phyloP scores from a whole-genome alignment of 352 stramenopile species.

The Saprolegnia diclina region DNA sequence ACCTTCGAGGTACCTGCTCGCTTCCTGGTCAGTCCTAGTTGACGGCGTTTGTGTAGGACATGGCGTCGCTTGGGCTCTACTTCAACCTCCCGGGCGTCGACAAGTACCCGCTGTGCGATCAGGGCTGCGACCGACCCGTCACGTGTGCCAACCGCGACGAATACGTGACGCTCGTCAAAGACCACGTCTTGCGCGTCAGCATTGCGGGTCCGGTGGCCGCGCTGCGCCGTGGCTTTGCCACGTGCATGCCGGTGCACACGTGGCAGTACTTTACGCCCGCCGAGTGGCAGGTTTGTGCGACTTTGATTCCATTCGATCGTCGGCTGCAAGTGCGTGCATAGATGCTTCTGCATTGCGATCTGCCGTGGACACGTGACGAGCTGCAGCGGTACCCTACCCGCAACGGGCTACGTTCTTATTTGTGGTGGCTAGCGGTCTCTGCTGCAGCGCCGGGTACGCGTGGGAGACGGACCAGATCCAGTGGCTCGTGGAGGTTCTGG shows the following conservation, averaged over 20 bases:
- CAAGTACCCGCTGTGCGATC: neutral
- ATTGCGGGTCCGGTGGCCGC: neutral
- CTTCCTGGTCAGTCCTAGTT: too few species aligned
- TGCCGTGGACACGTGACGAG: neutral
- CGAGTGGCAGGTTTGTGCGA: neutral
- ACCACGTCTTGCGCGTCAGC: neutral
- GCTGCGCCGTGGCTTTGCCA: neutral
- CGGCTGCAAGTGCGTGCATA: neutral
- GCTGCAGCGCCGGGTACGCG: conserved; percentile 32
- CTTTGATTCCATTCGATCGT: neutral
- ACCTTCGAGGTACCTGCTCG: too few species aligned
- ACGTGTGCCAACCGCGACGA: neutral
- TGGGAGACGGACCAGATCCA: conserved; percentile 22
- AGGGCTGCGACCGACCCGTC: neutral
- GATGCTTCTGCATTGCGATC: neutral
- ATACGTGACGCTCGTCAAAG: neutral
- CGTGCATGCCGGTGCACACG: neutral
- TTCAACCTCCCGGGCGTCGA: neutral
- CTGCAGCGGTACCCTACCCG: neutral
- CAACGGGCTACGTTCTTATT: neutral
- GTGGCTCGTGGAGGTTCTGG: conserved; percentile 30
- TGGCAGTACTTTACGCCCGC: neutral
- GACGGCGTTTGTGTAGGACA: neutral
- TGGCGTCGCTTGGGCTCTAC: neutral
- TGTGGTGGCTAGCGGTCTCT: neutral